Base-by-base conservation (phyloP, 768 basidiomycete genomes). In the Termitomyces sp. region DNA sequence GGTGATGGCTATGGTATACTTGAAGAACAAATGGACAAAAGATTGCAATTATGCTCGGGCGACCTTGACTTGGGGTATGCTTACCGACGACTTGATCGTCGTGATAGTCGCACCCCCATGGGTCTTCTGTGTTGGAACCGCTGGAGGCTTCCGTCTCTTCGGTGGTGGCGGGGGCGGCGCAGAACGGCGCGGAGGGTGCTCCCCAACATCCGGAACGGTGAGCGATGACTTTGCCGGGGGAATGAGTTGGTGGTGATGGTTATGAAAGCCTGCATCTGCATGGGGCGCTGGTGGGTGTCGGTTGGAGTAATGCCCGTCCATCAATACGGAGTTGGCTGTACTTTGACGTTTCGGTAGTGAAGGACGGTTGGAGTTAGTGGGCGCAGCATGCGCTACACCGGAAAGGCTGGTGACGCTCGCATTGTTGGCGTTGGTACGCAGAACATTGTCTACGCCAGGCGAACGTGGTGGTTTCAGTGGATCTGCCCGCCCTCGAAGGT, bases 131-230 rank as follows among this genome's bases (percentile, higher is more conserved):
- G 78, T 70, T 10, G 89, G 87, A 44, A 86, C 76, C 16, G 88
- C 85, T 34, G 89, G 89, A 1, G 89, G 83, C 62, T 87, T 88
- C 64, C 89, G 72, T 44, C 88, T 76, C 64, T 83, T 83, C 3
- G 79, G 79, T 19, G 87, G 86, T 19, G 87, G 86, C 10, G 84
- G 79, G n/a, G 89, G 84, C 0, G 88, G 85, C 2, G 88, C 79
- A 4, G 79, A 73, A 54, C 83, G 70, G 54, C 79, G 76, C 32
- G 64, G 71, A 50, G 67, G 68, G 28, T 58, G 65, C n/a, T 65
- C 45, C 32, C 64, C 10, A 4, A 39, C 9, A 16, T 40, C 35
- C 9, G 47, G 27, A n/a, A 32, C 42, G 14, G 45, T 32, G 35
- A 45, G 28, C 21, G 46, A 25, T 2, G 57, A 47, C 40, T 55